phyloP scores from a whole-genome alignment of 495 filamentous ascomycete species.

The Thozetella sp. region DNA sequence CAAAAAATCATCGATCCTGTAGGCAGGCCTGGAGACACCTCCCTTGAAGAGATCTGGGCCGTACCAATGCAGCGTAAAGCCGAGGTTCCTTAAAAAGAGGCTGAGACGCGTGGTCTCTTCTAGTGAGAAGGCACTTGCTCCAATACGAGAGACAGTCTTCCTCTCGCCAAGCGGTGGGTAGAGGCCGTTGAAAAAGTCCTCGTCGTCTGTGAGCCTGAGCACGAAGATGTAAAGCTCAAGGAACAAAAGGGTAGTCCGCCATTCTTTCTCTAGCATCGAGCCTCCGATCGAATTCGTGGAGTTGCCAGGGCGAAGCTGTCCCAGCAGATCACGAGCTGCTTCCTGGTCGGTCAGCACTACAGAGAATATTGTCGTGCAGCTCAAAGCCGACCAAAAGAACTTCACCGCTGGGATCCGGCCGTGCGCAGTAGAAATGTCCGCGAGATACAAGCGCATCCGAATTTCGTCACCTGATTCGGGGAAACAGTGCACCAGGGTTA shows the following conservation, averaged over 20 bases:
- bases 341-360: constrained; percentile 49
- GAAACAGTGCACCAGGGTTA: constrained; percentile 86
- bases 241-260: constrained; percentile 88
- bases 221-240: constrained; percentile 93
- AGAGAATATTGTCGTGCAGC: constrained; percentile 65
- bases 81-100: constrained; percentile 88
- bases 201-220: constrained; percentile 90
- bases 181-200: constrained; percentile 67
- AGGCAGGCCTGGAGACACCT: background rate
- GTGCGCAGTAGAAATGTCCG: constrained; percentile 61
- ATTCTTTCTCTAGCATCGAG: constrained; percentile 63
- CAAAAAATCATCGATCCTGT: constrained; percentile 1
- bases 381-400: constrained; percentile 85
- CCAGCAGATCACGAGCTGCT: constrained; percentile 17
- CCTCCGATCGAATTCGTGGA: constrained; percentile 18
- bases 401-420: constrained; percentile 69
- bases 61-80: constrained; percentile 88
- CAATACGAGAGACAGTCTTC: constrained; percentile 30
- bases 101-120: constrained; percentile 73
- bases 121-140: constrained; percentile 71
- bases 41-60: constrained; percentile 54
- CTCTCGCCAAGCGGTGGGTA: constrained; percentile 7
- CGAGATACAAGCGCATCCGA: constrained; percentile 90
- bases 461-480: constrained; percentile 85
- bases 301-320: constrained; percentile 18